These are phyloP conservation scores for Cryphonectria carpinicola DNA, from an alignment of 2,329 filamentous ascomycete species.

Conservation along the genomic window DNA sequence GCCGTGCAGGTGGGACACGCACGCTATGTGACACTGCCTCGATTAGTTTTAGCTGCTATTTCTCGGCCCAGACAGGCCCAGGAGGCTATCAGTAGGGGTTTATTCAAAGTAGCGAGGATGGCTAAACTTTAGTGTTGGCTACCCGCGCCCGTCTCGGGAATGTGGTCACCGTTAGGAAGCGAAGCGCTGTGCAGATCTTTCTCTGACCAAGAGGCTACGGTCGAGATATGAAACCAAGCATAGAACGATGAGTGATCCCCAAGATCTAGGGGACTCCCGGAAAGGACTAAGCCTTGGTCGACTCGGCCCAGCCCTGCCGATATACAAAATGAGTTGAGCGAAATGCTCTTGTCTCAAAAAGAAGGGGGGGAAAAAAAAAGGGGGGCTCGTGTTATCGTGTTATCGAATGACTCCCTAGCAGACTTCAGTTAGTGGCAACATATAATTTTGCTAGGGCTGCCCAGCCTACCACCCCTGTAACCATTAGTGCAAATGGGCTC, in stretches of 20 bases:
- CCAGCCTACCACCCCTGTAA: neutral
- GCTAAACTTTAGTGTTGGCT: neutral
- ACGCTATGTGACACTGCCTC: neutral
- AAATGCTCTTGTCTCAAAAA: slow-evolving; percentile 9
- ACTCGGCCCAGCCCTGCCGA: slow-evolving; percentile 7
- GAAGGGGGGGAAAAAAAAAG: neutral
- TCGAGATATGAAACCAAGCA: neutral
- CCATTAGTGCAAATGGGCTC: slow-evolving; percentile 1
- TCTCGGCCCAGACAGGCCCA: neutral
- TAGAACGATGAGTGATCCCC: neutral
- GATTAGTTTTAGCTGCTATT: neutral
- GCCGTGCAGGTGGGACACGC: neutral
- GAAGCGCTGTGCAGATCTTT: neutral
- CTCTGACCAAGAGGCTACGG: neutral
- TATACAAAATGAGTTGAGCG: slow-evolving; percentile 4
- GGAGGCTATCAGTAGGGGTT: neutral
- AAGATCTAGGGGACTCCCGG: neutral
- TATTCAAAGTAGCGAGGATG: neutral
- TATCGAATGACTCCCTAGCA: slow-evolving; percentile 4
- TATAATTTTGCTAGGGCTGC: neutral
- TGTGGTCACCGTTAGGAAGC: neutral
- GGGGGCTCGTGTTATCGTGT: slow-evolving; percentile 13
- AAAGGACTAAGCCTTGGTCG: neutral
- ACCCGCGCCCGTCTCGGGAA: neutral
- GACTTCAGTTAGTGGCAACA: too few relatives aligned